Base-by-base conservation (phyloP, 768 basidiomycete genomes). In the Lactifluus pinguis region DNA sequence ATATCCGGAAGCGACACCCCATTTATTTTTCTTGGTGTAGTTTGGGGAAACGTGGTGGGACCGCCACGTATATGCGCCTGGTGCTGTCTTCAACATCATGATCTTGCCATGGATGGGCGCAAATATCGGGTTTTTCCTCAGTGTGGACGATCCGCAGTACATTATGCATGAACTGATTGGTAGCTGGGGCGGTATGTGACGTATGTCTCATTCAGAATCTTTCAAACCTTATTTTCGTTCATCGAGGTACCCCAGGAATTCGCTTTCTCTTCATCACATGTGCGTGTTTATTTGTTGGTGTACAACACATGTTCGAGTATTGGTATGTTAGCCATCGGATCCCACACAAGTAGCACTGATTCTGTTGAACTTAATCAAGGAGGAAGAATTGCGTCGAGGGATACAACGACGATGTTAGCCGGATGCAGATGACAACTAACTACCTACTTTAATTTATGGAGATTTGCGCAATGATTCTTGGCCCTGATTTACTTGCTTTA, bases 271-370 rank as follows among this genome's bases (percentile, higher is more conserved):
- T 80, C 0, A 69, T 79, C 5, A 83, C 85, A 0, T 80, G 80
- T 52, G 76, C 68, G 1, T 84, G 84, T 68, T 49, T 98, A 13
- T 98, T 95, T 68, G 79, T 92, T 21, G 91, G 80, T 2, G 84
- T 83, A 1, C 95, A 98, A 68, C 70, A 95, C 49, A 97, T 98
- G 95, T 92, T 98, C 61, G 95, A 98, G 69, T 98, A 98, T 72
- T 77, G 92, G 91, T 88, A 64, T 19, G 85, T 30, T n/a, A 76
- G 4, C 7, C 32, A 6, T 48, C 39, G 59, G 7, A 52, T 29
- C 36, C 17, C 1, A 14, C 3, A 3, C 14, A n/a, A 32, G 53
- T 49, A 14, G 13, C 17, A 48, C 36, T 53, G 36, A 60, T 29
- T 21, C 2, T n/a, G 21, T 15, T 13, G 7, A 6, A 44, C n/a